These are phyloP conservation scores for Botryotinia narcissicola DNA, from an alignment of 2,329 filamentous ascomycete species.

Conservation along the genomic window DNA sequence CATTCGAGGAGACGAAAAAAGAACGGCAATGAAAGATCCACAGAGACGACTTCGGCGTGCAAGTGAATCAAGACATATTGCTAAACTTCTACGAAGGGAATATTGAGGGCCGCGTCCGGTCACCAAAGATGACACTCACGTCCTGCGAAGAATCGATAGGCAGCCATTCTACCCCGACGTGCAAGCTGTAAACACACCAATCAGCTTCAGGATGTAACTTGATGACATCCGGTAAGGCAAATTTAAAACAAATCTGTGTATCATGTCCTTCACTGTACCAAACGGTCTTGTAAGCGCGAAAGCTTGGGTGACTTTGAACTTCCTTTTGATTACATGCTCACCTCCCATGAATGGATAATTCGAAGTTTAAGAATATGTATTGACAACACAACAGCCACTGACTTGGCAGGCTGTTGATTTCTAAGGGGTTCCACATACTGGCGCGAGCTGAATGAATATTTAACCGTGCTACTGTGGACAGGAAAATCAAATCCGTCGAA, in stretches of 20 bases:
- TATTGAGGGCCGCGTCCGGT: neutral
- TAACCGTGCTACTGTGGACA: neutral
- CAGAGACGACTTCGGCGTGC: neutral
- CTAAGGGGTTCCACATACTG: neutral
- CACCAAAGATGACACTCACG: constrained; percentile 3
- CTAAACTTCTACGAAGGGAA: neutral
- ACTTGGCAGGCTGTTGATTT: neutral
- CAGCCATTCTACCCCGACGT: neutral
- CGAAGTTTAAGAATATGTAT: neutral
- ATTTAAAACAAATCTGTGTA: neutral
- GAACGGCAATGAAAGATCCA: neutral
- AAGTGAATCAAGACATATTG: neutral
- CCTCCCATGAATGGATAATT: neutral
- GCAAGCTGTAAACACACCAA: neutral
- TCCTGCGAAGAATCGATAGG: neutral
- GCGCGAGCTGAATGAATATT: neutral
- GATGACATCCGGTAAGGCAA: neutral
- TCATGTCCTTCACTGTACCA: neutral
- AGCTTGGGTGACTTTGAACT: neutral
- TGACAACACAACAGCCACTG: neutral
- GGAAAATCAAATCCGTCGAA: neutral
- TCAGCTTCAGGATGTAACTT: neutral
- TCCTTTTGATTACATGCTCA: neutral
- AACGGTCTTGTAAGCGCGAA: neutral
- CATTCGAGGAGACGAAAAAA: neutral